Evolutionary conservation across 2,329 filamentous ascomycete genomes (phyloP).

Genomic region (Clarireedia homoeocarpa): DNA sequence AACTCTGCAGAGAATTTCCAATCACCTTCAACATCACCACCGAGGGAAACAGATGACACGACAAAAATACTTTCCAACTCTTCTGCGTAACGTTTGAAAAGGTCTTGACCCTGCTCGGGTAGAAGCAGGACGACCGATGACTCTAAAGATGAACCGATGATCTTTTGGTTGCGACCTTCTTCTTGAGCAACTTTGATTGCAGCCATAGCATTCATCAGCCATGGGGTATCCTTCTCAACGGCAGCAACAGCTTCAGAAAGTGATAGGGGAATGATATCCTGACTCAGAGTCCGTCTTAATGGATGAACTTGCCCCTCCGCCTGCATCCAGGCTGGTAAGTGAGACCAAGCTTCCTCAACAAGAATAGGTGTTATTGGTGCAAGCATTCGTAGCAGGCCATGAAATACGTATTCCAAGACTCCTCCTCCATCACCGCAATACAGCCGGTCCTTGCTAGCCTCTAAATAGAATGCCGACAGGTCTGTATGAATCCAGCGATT

Average conservation of each 20-base stretch:
- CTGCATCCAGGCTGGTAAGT: constrained; percentile 59
- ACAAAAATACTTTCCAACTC: constrained; percentile 55
- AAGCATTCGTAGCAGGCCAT: constrained; percentile 69
- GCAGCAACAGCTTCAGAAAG: background rate
- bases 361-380: constrained; percentile 74
- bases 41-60: constrained; percentile 54
- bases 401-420: constrained; percentile 57
- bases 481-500: constrained; percentile 78
- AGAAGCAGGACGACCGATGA: constrained; percentile 56
- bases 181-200: constrained; percentile 74
- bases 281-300: constrained; percentile 30
- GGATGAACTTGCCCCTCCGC: constrained; percentile 34
- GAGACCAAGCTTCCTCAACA: constrained; percentile 82
- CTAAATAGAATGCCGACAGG: constrained; percentile 89
- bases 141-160: constrained; percentile 74
- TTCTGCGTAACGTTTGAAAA: constrained; percentile 26
- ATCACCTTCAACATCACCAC: constrained; percentile 36
- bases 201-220: constrained; percentile 35
- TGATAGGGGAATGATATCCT: constrained; percentile 14
- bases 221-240: constrained; percentile 17
- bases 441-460: constrained; percentile 82
- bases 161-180: constrained; percentile 59
- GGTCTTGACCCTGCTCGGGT: constrained; percentile 27
- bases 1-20: constrained; percentile 33
- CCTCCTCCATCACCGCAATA: constrained; percentile 73